These are phyloP conservation scores for Tubosaeta sp. DNA, from an alignment of 768 basidiomycete genomes.

Conservation along the genomic window DNA sequence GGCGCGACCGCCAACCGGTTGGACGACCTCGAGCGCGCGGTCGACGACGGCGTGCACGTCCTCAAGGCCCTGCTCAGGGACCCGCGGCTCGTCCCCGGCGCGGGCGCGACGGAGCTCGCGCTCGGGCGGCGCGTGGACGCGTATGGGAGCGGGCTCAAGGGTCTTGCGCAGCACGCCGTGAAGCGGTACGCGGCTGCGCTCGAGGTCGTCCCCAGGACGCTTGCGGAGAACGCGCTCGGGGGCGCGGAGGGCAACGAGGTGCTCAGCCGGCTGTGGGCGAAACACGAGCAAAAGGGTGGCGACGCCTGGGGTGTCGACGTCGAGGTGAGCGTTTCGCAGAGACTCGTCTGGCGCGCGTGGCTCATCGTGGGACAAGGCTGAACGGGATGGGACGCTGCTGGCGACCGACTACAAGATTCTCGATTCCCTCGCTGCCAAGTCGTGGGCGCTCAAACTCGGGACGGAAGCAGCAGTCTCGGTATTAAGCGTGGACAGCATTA, in stretches of 20 bases:
- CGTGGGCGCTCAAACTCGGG: constrained; percentile 87
- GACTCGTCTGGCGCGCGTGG: not conserved
- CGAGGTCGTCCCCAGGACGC: constrained; percentile 87
- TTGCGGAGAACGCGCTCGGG: constrained; percentile 93
- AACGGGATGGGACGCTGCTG: constrained; percentile 71
- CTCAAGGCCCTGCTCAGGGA: constrained; percentile 93
- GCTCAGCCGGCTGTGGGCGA: constrained; percentile 83
- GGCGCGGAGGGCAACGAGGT: constrained; percentile 92
- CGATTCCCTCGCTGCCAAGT: constrained; percentile 85
- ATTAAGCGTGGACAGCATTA: constrained; percentile 94
- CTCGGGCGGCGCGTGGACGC: constrained; percentile 79
- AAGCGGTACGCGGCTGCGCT: constrained; percentile 84
- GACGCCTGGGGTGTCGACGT: constrained; percentile 84
- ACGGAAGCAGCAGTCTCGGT: constrained; percentile 90
- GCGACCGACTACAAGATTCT: constrained; percentile 64
- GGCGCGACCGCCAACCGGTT: constrained; percentile 93
- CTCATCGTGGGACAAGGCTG: constrained; percentile 44
- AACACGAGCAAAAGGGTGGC: constrained; percentile 74
- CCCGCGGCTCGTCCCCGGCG: constrained; percentile 84
- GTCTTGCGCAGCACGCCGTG: constrained; percentile 90
- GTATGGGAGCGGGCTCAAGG: constrained; percentile 85
- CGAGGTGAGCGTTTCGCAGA: constrained; percentile 50
- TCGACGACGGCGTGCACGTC: constrained; percentile 96
- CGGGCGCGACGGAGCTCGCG: constrained; percentile 92
- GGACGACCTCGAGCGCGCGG: constrained; percentile 93